Evolutionary conservation across 768 basidiomycete genomes (phyloP).

Genomic region (Tephrocybe sp.): DNA sequence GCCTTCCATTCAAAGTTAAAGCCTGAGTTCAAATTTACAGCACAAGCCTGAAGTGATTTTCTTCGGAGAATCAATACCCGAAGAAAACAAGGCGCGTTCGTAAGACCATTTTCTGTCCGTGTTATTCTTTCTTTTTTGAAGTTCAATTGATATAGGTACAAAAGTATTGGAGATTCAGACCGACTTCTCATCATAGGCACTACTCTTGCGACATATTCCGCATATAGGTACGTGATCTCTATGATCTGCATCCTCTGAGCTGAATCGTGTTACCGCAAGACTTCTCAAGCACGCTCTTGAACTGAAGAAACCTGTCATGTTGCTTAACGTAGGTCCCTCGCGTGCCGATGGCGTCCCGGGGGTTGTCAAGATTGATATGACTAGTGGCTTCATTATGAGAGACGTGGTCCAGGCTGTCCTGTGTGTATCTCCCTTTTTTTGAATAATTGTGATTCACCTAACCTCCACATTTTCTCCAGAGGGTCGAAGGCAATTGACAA

Average conservation of each 20-base stretch:
- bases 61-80: slow-evolving; percentile 86
- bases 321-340: slow-evolving; percentile 88
- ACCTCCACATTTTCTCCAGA: slow-evolving; percentile 29
- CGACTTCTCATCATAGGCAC: slow-evolving; percentile 83
- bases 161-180: slow-evolving; percentile 58
- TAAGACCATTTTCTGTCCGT: slow-evolving; percentile 33
- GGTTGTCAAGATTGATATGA: slow-evolving; percentile 78
- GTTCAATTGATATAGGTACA: slow-evolving; percentile 40
- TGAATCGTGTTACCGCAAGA: slow-evolving; percentile 35
- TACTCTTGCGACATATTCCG: slow-evolving; percentile 91
- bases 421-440: slow-evolving; percentile 41
- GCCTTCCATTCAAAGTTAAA: neutral
- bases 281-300: slow-evolving; percentile 80
- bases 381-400: slow-evolving; percentile 70
- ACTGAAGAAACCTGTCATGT: slow-evolving; percentile 71
- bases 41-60: slow-evolving; percentile 84
- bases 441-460: slow-evolving; percentile 6
- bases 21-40: slow-evolving; percentile 31
- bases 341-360: slow-evolving; percentile 72
- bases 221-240: slow-evolving; percentile 61
- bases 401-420: slow-evolving; percentile 60
- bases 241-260: neutral
- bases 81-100: slow-evolving; percentile 68
- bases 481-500: slow-evolving; percentile 45
- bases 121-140: neutral